These are phyloP conservation scores for Pseudogymnoascus destructans DNA, from an alignment of 2,329 filamentous ascomycete species.

Conservation along the genomic window DNA sequence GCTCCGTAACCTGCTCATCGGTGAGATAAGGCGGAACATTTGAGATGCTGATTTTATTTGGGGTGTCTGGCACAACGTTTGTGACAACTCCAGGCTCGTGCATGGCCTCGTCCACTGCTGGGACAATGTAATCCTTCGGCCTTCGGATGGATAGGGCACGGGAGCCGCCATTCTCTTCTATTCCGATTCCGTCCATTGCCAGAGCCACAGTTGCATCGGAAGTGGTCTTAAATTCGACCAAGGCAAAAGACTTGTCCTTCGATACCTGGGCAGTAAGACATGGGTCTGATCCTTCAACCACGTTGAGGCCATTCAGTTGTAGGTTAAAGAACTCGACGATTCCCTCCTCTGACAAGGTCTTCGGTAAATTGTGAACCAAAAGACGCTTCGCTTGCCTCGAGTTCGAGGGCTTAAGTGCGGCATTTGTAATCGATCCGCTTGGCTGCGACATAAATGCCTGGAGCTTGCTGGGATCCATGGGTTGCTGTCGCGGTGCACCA, in stretches of 20 bases:
- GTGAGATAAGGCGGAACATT: slow-evolving; percentile 80
- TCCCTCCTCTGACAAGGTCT: slow-evolving; percentile 58
- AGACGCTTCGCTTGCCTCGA: slow-evolving; percentile 90
- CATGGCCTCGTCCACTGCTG: slow-evolving; percentile 60
- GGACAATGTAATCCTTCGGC: slow-evolving; percentile 95
- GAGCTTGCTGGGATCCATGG: slow-evolving; percentile 86
- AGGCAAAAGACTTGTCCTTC: slow-evolving; percentile 64
- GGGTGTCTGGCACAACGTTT: slow-evolving; percentile 73
- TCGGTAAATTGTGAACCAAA: slow-evolving; percentile 71
- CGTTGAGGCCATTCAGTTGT: slow-evolving; percentile 91
- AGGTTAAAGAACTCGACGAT: slow-evolving; percentile 85
- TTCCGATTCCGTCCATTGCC: slow-evolving; percentile 77
- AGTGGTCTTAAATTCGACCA: slow-evolving; percentile 80
- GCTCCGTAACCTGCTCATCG: slow-evolving; percentile 83
- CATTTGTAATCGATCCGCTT: slow-evolving; percentile 48
- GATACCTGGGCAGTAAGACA: slow-evolving; percentile 76
- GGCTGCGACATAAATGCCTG: slow-evolving; percentile 94
- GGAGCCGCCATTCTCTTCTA: slow-evolving; percentile 52
- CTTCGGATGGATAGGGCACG: slow-evolving; percentile 63
- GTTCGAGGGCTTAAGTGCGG: slow-evolving; percentile 82
- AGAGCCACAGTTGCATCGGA: slow-evolving; percentile 84
- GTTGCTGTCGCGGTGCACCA: slow-evolving; percentile 84
- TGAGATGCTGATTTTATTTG: slow-evolving; percentile 87
- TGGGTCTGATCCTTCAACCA: slow-evolving; percentile 70
- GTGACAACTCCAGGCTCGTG: slow-evolving; percentile 68